Conservation (phyloP, 805 yeast genomes). For the Candida piceae region DNA sequence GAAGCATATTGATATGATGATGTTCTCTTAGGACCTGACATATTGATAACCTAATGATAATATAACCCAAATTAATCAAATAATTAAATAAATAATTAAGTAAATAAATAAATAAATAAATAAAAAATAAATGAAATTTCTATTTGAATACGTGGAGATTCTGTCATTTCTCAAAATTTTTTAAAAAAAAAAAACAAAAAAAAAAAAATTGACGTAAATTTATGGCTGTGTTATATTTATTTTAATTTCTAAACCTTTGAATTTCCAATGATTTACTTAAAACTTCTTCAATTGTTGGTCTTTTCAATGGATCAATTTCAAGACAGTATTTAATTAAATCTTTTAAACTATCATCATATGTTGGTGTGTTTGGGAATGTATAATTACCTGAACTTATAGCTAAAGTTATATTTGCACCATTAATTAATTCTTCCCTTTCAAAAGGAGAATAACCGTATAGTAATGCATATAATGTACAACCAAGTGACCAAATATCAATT, state of each 20-base stretch:
- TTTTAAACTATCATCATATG: constrained; percentile 52
- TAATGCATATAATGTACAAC: constrained; percentile 74
- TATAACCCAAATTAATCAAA: too few relatives aligned
- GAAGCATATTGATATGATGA: constrained; percentile 25
- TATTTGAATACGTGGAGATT: too few relatives aligned
- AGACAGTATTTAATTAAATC: constrained; percentile 57
- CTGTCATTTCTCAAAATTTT: too few relatives aligned
- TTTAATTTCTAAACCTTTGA: constrained; percentile 20
- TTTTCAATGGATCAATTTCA: constrained; percentile 48
- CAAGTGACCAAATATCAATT: constrained; percentile 89
- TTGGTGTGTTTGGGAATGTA: constrained; percentile 47
- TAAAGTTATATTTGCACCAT: constrained; percentile 75
- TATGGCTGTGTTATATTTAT: neutral
- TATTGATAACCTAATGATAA: neutral
- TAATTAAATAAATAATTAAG: too few relatives aligned
- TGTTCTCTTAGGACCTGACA: too few relatives aligned
- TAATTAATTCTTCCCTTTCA: constrained; percentile 72
- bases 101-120: too few relatives aligned
- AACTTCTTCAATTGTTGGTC: constrained; percentile 64
- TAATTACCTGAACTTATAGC: constrained; percentile 70
- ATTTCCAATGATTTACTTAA: constrained; percentile 44
- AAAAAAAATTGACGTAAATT: constrained; percentile 4
- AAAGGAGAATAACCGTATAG: constrained; percentile 83
- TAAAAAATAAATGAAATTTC: too few relatives aligned
- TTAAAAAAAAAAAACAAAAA: too few relatives aligned